A percentile compares a stretch with the other conserved stretches of the same genome.
phyloP scores from a whole-genome alignment of 2,329 filamentous ascomycete genomes.

The Ophiocordyceps unilateralis region DNA sequence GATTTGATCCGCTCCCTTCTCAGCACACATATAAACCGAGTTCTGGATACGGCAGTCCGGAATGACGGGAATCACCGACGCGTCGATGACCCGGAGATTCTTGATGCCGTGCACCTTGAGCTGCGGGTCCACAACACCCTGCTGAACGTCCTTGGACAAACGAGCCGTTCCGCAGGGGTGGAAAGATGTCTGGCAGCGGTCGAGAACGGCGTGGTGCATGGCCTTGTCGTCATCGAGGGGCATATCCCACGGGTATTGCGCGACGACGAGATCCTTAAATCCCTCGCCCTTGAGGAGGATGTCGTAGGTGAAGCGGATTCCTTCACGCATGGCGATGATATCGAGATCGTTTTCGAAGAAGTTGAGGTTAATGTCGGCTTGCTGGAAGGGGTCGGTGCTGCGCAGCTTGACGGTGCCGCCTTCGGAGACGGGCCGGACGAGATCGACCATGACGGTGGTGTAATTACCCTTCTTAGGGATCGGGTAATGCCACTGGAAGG shows the following conservation, averaged over 20 bases:
- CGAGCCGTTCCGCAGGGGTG: slow-evolving; percentile 40
- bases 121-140: slow-evolving; percentile 32
- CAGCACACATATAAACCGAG: slow-evolving; percentile 40
- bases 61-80: slow-evolving; percentile 37
- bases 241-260: slow-evolving; percentile 44
- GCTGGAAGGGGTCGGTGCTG: slow-evolving; percentile 36
- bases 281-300: slow-evolving; percentile 37
- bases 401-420: slow-evolving; percentile 36
- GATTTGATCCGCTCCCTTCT: slow-evolving; percentile 21
- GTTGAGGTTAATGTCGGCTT: slow-evolving; percentile 42
- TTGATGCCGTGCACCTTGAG: slow-evolving; percentile 36
- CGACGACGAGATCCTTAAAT: slow-evolving; percentile 33
- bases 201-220: slow-evolving; percentile 38
- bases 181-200: slow-evolving; percentile 40
- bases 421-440: slow-evolving; percentile 22
- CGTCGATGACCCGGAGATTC: slow-evolving; percentile 36
- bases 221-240: slow-evolving; percentile 34
- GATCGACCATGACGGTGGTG: slow-evolving; percentile 36
- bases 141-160: slow-evolving; percentile 29
- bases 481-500: slow-evolving; percentile 31
- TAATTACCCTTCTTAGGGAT: slow-evolving; percentile 25
- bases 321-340: slow-evolving; percentile 40
- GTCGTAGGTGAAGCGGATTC: slow-evolving; percentile 37
- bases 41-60: slow-evolving; percentile 42
- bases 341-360: slow-evolving; percentile 38